Conservation (phyloP, 2,329 filamentous ascomycete species). For the Talaromyces amestolkiae region DNA sequence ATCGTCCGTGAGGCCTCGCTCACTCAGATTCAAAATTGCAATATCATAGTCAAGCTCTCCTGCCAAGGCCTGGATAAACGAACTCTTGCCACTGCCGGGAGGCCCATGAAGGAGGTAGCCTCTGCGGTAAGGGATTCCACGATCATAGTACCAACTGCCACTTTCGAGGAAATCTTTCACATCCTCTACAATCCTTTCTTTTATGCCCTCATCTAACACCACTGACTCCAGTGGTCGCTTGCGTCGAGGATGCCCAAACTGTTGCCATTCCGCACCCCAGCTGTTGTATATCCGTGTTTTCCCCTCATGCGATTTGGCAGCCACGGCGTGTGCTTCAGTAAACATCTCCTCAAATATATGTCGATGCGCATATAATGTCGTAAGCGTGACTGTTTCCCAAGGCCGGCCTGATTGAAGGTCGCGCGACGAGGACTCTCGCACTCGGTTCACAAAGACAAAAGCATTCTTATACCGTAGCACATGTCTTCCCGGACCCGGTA, state of each 20-base stretch:
- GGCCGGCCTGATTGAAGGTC: conserved; percentile 79
- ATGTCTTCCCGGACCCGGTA: conserved; percentile 87
- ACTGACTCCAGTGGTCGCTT: conserved; percentile 89
- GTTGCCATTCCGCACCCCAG: conserved; percentile 78
- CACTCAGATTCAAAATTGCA: conserved; percentile 86
- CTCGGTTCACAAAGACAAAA: conserved; percentile 81
- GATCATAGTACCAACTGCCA: conserved; percentile 84
- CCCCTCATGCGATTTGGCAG: conserved; percentile 76
- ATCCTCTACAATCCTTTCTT: conserved; percentile 75
- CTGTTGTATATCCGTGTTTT: conserved; percentile 91
- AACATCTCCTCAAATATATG: conserved; percentile 90
- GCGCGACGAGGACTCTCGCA: conserved; percentile 79
- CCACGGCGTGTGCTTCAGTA: conserved; percentile 76
- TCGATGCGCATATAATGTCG: conserved; percentile 83
- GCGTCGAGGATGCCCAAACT: conserved; percentile 76
- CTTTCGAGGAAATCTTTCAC: conserved; percentile 77
- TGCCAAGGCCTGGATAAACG: conserved; percentile 91
- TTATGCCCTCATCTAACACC: conserved; percentile 77
- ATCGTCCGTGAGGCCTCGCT: conserved; percentile 86
- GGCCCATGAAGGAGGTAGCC: conserved; percentile 88
- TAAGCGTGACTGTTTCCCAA: conserved; percentile 90
- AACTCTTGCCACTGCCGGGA: conserved; percentile 89
- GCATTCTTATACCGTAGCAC: conserved; percentile 82
- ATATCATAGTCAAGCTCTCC: conserved; percentile 92
- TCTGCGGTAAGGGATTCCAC: conserved; percentile 88